Base-by-base conservation (phyloP, 441 rosid genomes). In the Monsonia emarginata region DNA sequence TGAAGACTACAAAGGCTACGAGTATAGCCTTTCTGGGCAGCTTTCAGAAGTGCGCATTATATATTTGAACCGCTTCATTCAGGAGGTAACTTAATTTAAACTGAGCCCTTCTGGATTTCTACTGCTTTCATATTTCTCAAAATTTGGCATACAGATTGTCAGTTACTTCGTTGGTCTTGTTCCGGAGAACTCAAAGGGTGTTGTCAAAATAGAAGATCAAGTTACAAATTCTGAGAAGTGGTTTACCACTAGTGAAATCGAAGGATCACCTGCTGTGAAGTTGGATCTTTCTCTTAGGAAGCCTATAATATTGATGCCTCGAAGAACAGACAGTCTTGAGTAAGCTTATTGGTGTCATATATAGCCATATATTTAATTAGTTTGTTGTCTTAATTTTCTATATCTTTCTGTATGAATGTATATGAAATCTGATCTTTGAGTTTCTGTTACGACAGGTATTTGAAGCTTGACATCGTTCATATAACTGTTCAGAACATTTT, bases 291-390 rank as follows among this genome's bases (percentile, higher is more conserved):
- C 99, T 61, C 91, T 95, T 31, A 82, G 80, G 77, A 89, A 87
- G 72, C 99, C 99, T 59, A 89, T 95, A 73, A 95, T 95, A 80
- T 76, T 91, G 81, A 91, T 95, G 99, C 99, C 99, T 75, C 91
- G 86, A 32, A 81, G 71, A 64, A 91, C 99, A 38, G 86, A 88
- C 73, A 95, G 96, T 78, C 81, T 74, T 40, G 98, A 95, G 99
- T 95, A 85, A 66, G 99, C 84, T n/a, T 70, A 30, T 48, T 73
- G 21, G 42, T 68, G 68, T 74, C 61, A 72, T 68, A 58, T 69
- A 27, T 64, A 25, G 26, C 70, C 32, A 7, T 58, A 50, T 66
- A 40, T 59, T 58, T 58, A 46, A 63, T 64, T 68, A 22, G 26
- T 50, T 42, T n/a, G 42, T 46, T 48, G 2, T 65, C 30, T 57